These are phyloP conservation scores for Moringa oleifera DNA, from an alignment of 345 rosid species.

Conservation along the genomic window DNA sequence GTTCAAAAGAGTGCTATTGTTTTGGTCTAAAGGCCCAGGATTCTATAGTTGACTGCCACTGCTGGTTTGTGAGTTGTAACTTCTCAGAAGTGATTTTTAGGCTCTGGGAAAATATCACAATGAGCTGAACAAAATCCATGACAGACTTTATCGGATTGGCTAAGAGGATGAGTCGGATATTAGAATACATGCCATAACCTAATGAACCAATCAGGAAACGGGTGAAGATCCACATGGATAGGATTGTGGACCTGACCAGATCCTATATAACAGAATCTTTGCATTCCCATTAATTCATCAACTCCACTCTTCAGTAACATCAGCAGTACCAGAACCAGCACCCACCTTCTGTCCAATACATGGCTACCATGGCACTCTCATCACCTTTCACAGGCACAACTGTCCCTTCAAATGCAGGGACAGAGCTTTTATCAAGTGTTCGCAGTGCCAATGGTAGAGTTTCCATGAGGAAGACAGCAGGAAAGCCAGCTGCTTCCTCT, in stretches of 20 bases:
- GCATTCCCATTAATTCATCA: not conserved
- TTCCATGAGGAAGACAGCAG: constrained; percentile 25
- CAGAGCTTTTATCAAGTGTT: constrained; percentile 7
- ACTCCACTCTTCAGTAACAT: not conserved
- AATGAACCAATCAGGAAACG: constrained; percentile 16
- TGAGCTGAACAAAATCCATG: constrained; percentile 8
- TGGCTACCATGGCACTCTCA: constrained; percentile 26
- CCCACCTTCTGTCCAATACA: not conserved
- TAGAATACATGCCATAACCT: constrained; percentile 2
- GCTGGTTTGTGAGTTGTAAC: no score
- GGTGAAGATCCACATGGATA: constrained; percentile 25
- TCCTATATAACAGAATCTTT: constrained; percentile 10
- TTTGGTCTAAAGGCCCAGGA: no score
- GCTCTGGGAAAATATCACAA: not conserved
- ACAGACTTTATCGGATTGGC: constrained; percentile 1
- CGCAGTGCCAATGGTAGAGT: constrained; percentile 13
- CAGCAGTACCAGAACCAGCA: not conserved
- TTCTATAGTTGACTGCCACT: no score
- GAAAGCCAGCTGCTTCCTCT: constrained; percentile 35
- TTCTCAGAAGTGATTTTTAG: no score
- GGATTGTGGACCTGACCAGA: constrained; percentile 22
- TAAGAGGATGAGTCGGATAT: constrained; percentile 4
- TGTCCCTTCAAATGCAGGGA: constrained; percentile 13
- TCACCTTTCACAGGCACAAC: constrained; percentile 27
- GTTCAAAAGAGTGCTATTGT: no score